Percentiles rank a stretch among this genome's conserved stretches.
These are phyloP conservation scores for Trichoderma reesei DNA, from an alignment of 495 filamentous ascomycete species.

Conservation along the genomic window DNA sequence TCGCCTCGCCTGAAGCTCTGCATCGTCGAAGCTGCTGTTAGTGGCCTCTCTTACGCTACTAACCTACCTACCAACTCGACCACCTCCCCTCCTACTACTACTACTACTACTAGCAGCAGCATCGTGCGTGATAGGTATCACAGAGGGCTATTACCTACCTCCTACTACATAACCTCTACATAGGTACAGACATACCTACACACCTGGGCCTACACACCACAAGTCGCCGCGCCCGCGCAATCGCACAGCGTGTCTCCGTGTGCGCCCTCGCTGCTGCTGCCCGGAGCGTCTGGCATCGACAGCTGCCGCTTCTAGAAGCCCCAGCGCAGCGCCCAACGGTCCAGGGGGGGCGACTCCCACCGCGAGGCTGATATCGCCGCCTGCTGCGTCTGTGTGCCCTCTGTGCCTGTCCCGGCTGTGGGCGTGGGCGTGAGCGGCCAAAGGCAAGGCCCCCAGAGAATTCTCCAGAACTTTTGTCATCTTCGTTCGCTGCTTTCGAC, in stretches of 20 bases:
- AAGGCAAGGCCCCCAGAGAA: too few species aligned
- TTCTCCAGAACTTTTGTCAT: slow-evolving; percentile 1
- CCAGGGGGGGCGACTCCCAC: neutral
- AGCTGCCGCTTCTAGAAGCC: slow-evolving; percentile 6
- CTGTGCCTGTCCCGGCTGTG: neutral
- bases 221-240: too few species aligned
- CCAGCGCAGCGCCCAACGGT: neutral
- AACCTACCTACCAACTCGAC: too few species aligned
- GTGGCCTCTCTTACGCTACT: neutral
- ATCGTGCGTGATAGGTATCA: too few species aligned
- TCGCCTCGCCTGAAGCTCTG: neutral
- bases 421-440: neutral
- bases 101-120: too few species aligned
- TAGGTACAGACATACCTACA: slow-evolving; percentile 6
- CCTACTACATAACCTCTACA: too few species aligned
- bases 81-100: too few species aligned
- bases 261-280: slow-evolving; percentile 2
- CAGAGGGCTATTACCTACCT: too few species aligned
- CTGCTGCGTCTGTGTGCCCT: too few species aligned
- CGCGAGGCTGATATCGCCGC: slow-evolving; percentile 3
- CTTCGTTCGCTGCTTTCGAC: neutral
- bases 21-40: neutral
- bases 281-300: neutral
- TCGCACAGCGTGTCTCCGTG: neutral
- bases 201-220: too few species aligned